Conservation (phyloP, 2,329 filamentous ascomycete genomes). For the Aspergillus spinulosporus region DNA sequence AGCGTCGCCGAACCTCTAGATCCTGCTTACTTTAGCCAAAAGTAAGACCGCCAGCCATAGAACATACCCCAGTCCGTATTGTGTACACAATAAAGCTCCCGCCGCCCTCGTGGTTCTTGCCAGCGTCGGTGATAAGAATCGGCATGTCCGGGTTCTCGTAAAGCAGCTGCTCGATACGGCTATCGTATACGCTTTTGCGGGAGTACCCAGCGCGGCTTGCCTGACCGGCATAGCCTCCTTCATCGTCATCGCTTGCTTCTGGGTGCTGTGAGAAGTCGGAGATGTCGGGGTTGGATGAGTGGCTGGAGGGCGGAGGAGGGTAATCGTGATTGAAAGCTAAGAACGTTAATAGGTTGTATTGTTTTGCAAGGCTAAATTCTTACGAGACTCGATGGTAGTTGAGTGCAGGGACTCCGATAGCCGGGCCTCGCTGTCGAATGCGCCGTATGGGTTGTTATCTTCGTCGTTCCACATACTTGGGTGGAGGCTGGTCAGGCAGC, state of each 20-base stretch:
- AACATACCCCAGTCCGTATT: slow-evolving; percentile 82
- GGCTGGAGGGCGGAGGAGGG: slow-evolving; percentile 69
- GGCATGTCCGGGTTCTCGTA: slow-evolving; percentile 90
- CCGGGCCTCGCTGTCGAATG: slow-evolving; percentile 84
- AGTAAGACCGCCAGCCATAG: too few species aligned
- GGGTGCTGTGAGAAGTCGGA: slow-evolving; percentile 57
- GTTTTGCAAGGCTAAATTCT: slow-evolving; percentile 36
- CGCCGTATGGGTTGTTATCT: slow-evolving; percentile 96
- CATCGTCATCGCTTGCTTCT: slow-evolving; percentile 62
- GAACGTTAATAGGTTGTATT: slow-evolving; percentile 8
- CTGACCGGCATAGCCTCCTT: slow-evolving; percentile 51
- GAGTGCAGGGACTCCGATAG: slow-evolving; percentile 68
- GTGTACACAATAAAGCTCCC: slow-evolving; percentile 97
- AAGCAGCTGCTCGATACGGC: slow-evolving; percentile 93
- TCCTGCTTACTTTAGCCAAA: slow-evolving; percentile 59
- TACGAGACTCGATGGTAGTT: slow-evolving; percentile 49
- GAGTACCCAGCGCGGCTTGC: slow-evolving; percentile 54
- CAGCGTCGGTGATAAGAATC: slow-evolving; percentile 90
- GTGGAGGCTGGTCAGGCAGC: slow-evolving; percentile 22
- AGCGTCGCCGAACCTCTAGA: slow-evolving; percentile 88
- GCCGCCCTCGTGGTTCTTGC: slow-evolving; percentile 89
- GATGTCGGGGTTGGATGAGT: slow-evolving; percentile 67
- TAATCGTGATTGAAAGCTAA: slow-evolving; percentile 59
- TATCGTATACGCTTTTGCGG: slow-evolving; percentile 83
- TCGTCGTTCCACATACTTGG: slow-evolving; percentile 95